Base-by-base conservation (phyloP, 345 rosid genomes). In the Populus ilicifolia region DNA sequence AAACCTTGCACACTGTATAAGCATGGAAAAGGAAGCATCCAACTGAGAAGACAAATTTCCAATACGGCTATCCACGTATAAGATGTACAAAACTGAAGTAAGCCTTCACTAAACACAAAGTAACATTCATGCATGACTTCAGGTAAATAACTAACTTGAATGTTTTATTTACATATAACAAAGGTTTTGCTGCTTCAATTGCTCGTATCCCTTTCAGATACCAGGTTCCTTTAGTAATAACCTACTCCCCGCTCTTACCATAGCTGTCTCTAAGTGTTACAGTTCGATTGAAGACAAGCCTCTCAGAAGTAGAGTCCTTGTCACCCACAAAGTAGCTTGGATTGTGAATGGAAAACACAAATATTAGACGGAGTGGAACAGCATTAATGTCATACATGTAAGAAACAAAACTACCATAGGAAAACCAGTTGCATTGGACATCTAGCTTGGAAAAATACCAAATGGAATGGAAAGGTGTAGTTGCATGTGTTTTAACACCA, bases 321-420 rank as follows among this genome's bases (percentile, higher is more conserved):
- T 92, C 99, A 66, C 90, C 96, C 10, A 83, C 67, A 48, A 88
- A 96, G 84, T 93, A 96, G 71, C 99, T 98, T 92, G 86, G 69
- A 63, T 78, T 78, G 78, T 77, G 83, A 36, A 75, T 30, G 46
- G 5, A 70, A 48, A 59, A 69, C 18, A 33, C n/a, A 56, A 10
- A 18, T 20, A 38, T 56, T 39, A 56, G 73, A 67, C 20, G 13
- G 65, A 21, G 72, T 6, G n/a, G 38, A 48, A n/a, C 18, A 30
- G 23, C 46, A 25, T 10, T 9, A 9, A 38, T 25, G 25, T 27
- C 46, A 20, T 14, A 68, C 18, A 68, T 68, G 50, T 9, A 11
- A 36, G 43, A 35, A 35, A 68, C 43, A 21, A 38, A 41, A 21
- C 66, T 35, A 18, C 16, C 75, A 70, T n/a, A 70, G 62, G 25